phyloP scores from a whole-genome alignment of 73 alveolate species.

The Paramecium tetraurelia region DNA sequence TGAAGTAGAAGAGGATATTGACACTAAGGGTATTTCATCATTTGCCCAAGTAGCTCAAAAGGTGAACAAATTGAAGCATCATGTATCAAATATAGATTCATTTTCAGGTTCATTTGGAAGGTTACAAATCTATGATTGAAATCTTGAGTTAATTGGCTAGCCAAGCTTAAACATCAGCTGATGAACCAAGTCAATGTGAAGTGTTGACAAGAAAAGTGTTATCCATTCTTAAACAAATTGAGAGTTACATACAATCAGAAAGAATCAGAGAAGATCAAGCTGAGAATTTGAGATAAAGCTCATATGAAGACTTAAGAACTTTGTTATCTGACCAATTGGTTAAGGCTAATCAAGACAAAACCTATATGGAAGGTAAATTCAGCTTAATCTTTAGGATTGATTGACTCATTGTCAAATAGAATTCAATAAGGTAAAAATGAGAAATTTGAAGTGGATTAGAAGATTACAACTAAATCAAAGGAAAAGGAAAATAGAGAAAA shows the following conservation, averaged over 20 bases:
- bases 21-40: not conserved
- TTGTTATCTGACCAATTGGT: slow-evolving; percentile 33
- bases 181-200: slow-evolving; percentile 18
- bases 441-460: slow-evolving; percentile 36
- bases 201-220: slow-evolving; percentile 13
- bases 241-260: slow-evolving; percentile 24
- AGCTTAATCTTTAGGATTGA: not conserved
- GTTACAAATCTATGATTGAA: slow-evolving; percentile 28
- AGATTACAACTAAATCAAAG: slow-evolving; percentile 11
- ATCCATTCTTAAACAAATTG: slow-evolving; percentile 22
- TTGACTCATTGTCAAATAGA: not conserved
- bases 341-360: slow-evolving; percentile 22
- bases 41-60: slow-evolving; percentile 37
- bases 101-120: slow-evolving; percentile 36
- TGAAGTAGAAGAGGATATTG: not conserved
- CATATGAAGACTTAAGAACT: not conserved
- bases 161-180: slow-evolving; percentile 1
- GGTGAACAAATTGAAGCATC: slow-evolving; percentile 40
- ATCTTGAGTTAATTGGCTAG: slow-evolving; percentile 5
- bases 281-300: not conserved
- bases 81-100: not conserved
- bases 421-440: not conserved
- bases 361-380: slow-evolving; percentile 21
- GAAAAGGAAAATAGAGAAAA: slow-evolving; percentile 43
- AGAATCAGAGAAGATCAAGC: slow-evolving; percentile 44